Base-by-base conservation (phyloP, 805 yeast genomes). In the Metschnikowia baotianmanensis region DNA sequence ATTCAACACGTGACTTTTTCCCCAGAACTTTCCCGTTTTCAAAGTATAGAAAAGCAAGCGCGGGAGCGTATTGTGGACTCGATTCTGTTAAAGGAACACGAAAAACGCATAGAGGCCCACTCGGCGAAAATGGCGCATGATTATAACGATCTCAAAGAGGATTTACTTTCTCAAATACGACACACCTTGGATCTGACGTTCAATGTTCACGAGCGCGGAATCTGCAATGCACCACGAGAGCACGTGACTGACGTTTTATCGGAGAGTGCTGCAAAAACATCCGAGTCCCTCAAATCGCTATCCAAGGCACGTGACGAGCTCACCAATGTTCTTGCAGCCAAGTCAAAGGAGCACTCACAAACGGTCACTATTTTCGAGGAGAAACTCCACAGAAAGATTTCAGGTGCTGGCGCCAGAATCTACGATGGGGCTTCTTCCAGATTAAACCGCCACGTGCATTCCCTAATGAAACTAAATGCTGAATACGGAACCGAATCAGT, bases 331-430 rank as follows among this genome's bases (percentile, higher is more conserved):
- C 23, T 40, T 12, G 38, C 31, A 12, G 6, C 17, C 12, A 40
- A 40, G 20, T 16, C 43, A 13, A 29, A 18, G 5, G 31, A 19
- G 12, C 34, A 31, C 9, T 16, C 23, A 13, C 30, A 27, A 8
- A 17, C 12, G 6, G 16, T 40, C 10, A 16, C 24, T 9, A 10
- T n/a, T 6, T 11, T 40, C n/a, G 17, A 18, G 13, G 17, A 12
- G 21, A 24, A 30, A n/a, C 28, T 40, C 15, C 20, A 25, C 16
- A 16, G 22, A 21, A 29, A 29, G 17, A 34, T 22, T n/a, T 23
- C 16, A 5, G 33, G 29, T 26, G 43, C 43, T 15, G 40, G 39
- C 33, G 33, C 36, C 36, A 30, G 15, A 21, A 21, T 40, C 5
- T 35, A 21, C 13, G 30, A 31, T 8, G 31, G 30, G 9, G 18